Conservation (phyloP, 768 basidiomycete genomes). For the Cystobasidium onofrii region DNA sequence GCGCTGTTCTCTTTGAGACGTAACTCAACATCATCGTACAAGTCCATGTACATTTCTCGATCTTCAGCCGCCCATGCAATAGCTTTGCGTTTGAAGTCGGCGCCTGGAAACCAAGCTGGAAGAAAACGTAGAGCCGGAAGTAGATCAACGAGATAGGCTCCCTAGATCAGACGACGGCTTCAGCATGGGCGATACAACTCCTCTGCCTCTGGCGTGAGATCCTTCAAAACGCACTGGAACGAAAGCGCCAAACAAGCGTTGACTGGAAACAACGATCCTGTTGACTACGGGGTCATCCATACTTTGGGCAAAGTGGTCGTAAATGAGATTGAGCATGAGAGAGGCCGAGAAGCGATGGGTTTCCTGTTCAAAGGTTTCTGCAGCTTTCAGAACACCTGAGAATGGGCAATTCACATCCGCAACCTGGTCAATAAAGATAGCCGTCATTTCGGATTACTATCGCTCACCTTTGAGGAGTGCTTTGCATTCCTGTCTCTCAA, state of each 20-base stretch:
- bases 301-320: not conserved
- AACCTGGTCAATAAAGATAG: too few relatives aligned
- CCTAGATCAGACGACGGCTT: not conserved
- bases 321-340: not conserved
- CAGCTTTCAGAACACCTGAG: not conserved
- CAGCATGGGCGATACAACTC: too few relatives aligned
- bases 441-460: too few relatives aligned
- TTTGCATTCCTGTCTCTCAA: not conserved
- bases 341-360: not conserved
- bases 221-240: not conserved
- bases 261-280: not conserved
- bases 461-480: not conserved
- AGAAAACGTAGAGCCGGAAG: conserved; percentile 6
- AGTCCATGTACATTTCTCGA: conserved; percentile 3
- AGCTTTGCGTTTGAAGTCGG: conserved; percentile 9
- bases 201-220: too few relatives aligned
- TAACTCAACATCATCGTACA: conserved; percentile 23
- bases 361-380: not conserved
- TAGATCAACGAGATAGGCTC: not conserved
- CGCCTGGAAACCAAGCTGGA: conserved; percentile 25
- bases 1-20: conserved; percentile 2
- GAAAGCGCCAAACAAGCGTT: not conserved
- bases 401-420: too few relatives aligned
- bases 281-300: not conserved
- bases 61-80: conserved; percentile 14